Evolutionary conservation across 2,329 filamentous ascomycete species (phyloP), one percentile per base, ranked within the genome.

Genomic region (Cadophora sp.): DNA sequence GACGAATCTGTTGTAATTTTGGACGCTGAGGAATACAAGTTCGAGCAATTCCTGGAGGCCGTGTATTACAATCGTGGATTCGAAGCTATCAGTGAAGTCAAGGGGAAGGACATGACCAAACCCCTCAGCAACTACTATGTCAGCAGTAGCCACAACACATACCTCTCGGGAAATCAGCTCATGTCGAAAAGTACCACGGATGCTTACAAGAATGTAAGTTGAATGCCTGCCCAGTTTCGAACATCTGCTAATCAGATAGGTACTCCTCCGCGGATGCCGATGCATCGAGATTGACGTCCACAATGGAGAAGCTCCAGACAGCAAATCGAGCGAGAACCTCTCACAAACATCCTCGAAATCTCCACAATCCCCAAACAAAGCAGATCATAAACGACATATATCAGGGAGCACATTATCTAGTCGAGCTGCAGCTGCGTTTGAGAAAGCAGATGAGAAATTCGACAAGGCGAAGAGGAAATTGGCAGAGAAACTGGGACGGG

Each of bases 221-320:
- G 4, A 36, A 27, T n/a, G 5, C 16, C 6, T 24, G 27, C 24
- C 9, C 56, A 58, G 33, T 27, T 36, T 20, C 11, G 39, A 24
- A 50, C 30, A 39, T 33, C 24, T 62, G 47, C 67, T 71, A 47
- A 73, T 33, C 20, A 43, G 6, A 22, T 22, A 92, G 85, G 90
- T 91, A 14, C 87, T 97, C 14, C 83, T 87, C 43, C 85, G 88
- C 61, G 92, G 92, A 58, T 97, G 94, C 75, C 89, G 94, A 68
- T 97, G 94, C 75, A 93, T 97, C 56, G 94, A 97, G 78, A 96
- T 97, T 64, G 95, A 97, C 76, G 93, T 97, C 3, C 97, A 94
- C 92, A 92, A 97, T 78, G 92, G 93, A 14, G 82, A 86, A 56
- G 73, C 76, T 7, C 64, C 75, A 50, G 71, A 76, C n/a, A 75